Evolutionary conservation across 192 early-diverging fungal species (phyloP), one percentile per base, ranked within the genome.

Genomic region (Backusella psychrophila): DNA sequence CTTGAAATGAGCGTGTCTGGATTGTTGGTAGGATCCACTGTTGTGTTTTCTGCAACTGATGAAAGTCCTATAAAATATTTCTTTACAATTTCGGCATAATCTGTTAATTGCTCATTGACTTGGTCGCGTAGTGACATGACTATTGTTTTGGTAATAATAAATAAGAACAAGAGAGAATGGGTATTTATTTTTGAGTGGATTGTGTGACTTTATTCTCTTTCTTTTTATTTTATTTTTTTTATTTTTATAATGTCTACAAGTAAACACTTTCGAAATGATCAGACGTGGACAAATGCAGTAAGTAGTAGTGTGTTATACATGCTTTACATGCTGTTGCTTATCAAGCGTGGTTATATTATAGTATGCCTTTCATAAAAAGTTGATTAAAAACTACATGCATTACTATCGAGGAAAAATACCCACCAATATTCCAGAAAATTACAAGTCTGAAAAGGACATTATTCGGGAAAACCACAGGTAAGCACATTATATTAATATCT

Each of bases 391-490:
- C 41, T 93, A 93, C 78, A 44, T 83, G 33, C 76, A 69, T 19
- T 85, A 85, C 59, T 89, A 53, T n/a, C 59, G 65, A 3, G 65
- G 15, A 11, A 68, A 72, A 42, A 26, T 7, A 15, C 26, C 33
- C 11, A 36, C 17, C 2, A 68, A 65, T 29, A 65, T 21, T 49
- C 56, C 56, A 42, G 26, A 14, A 38, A 49, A 17, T 8, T 77
- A 69, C 8, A 87, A 86, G 56, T 88, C 89, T 0, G 93, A 94
- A 72, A 59, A 85, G 8, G 92, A 94, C n/a, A 88, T 94, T 46
- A 77, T 94, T n/a, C 81, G 85, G 17, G 85, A 89, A 75, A 87
- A 93, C 53, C 93, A 94, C 82, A 73, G 81, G 92, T 94, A 84
- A 68, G 68, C 14, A 14, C 4, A n/a, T n/a, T 29, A 4, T 39